Base-by-base conservation (phyloP, 495 filamentous ascomycete species). In the Lindgomyces ingoldianus region DNA sequence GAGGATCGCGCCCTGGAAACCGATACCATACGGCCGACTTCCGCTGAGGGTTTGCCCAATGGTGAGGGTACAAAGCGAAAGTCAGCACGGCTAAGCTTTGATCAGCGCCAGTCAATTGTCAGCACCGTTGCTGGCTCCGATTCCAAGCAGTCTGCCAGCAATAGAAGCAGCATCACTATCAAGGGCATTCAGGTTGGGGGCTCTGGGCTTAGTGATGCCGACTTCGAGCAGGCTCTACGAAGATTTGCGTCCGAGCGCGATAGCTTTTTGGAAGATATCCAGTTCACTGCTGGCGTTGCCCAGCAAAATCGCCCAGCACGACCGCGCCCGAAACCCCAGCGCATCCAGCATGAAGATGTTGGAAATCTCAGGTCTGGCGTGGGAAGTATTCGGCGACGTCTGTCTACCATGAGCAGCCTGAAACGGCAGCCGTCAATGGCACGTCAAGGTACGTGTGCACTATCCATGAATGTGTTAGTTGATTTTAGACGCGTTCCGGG, bases 211-310 rank as follows among this genome's bases (percentile, higher is more conserved):
- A 81, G 63, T 50, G 75, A 95, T 74, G 90, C 89, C 71, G 93
- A 97, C 75, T 98, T 98, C 70, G 93, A 97, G 69, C 82, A 88
- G 70, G 94, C 94, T 16, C 80, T 98, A 63, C 75, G 90, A 56
- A 98, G 96, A 74, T 98, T 98, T 76, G 91, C 94, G 42, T 89
- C 89, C 49, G 94, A 97, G 76, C 81, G 94, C 66, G 94, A 98
- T 67, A 88, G 87, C 63, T 98, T 98, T 73, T 73, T 98, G 69
- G 91, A 95, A 56, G 94, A 98, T 74, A 81, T 97, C 64, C 91
- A 87, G 71, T 88, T 96, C 74, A 93, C 84, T 69, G 91, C 93
- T 21, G 94, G 93, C 46, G 90, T 89, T 9, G 81, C 91, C 21
- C 76, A 59, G 67, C 85, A 88, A 70, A 82, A 84, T 21, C 84